phyloP scores from a whole-genome alignment of 2,329 filamentous ascomycete genomes.

The Fusarium guadeloupense region DNA sequence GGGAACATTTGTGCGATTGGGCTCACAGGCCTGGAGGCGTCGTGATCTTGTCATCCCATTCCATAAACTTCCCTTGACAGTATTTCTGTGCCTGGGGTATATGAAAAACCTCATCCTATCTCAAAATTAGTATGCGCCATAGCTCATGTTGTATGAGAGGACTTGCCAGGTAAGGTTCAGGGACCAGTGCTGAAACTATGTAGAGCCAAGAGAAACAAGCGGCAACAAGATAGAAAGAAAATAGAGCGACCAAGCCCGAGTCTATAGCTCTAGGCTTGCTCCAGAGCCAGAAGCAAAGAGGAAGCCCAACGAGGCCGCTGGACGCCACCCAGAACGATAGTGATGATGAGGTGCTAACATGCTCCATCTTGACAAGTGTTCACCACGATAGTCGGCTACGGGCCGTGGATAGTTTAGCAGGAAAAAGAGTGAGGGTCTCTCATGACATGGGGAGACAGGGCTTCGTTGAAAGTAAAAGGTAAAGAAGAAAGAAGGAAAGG shows the following conservation, averaged over 20 bases:
- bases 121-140: constrained; percentile 20
- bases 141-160: too few species aligned
- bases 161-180: constrained; percentile 64
- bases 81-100: constrained; percentile 91
- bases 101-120: constrained; percentile 85
- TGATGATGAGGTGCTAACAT: background rate
- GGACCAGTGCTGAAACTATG: constrained; percentile 49
- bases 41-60: constrained; percentile 98
- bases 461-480: too few species aligned
- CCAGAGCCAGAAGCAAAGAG: constrained; percentile 17
- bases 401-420: background rate
- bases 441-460: background rate
- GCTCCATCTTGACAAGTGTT: constrained; percentile 44
- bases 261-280: background rate
- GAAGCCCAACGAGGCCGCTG: constrained; percentile 19
- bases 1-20: background rate
- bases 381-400: constrained; percentile 1
- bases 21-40: constrained; percentile 87
- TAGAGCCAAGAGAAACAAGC: constrained; percentile 37
- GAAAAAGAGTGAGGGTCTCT: background rate
- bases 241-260: background rate
- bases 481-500: background rate
- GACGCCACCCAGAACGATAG: constrained; percentile 27
- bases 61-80: constrained; percentile 74
- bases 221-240: constrained; percentile 30